Evolutionary conservation across 352 stramenopile species (phyloP).

Genomic region (Blastocystis sp.): DNA sequence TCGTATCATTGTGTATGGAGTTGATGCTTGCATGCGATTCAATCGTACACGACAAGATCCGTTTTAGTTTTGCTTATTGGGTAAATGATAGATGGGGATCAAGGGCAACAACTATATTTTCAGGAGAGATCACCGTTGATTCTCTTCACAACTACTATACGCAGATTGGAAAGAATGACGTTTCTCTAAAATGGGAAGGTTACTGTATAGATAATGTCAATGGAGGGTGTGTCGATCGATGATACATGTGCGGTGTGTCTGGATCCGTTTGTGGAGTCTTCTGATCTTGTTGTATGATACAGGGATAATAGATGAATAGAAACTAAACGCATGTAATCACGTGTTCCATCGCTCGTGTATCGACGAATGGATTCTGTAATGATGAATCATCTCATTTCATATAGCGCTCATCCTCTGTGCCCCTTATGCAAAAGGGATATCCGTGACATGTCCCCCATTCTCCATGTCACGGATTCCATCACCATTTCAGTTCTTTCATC

Average conservation of each 20-base stretch:
- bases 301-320: too few relatives aligned
- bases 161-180: conserved; percentile 1
- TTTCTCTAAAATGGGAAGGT: not conserved
- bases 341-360: not conserved
- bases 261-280: not conserved
- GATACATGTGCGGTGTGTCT: not conserved
- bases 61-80: not conserved
- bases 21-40: not conserved
- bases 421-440: conserved; percentile 2
- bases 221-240: not conserved
- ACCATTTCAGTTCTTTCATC: conserved; percentile 8
- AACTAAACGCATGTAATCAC: not conserved
- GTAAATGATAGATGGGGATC: not conserved
- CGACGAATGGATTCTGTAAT: conserved; percentile 11
- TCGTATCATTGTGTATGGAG: conserved; percentile 27
- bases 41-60: not conserved
- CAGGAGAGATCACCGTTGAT: not conserved
- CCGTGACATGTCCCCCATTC: not conserved
- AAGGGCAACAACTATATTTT: not conserved
- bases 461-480: not conserved
- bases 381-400: not conserved
- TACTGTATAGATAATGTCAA: not conserved
- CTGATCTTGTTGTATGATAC: not conserved
- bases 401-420: not conserved
- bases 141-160: conserved; percentile 15